phyloP scores from a whole-genome alignment of 768 basidiomycete genomes.

The Russula earlei region DNA sequence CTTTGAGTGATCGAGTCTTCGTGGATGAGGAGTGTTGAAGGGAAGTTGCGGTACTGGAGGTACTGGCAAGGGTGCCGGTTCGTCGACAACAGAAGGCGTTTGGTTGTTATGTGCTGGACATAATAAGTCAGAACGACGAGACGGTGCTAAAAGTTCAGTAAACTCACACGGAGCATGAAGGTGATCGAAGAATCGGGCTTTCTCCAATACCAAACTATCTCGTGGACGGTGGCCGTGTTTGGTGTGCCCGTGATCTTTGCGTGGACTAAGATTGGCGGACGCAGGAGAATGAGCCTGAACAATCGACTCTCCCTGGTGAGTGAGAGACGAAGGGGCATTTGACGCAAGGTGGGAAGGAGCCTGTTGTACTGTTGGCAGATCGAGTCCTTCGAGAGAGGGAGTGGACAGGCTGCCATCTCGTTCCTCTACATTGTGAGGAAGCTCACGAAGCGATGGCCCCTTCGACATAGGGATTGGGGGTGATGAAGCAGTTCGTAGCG shows the following conservation, averaged over 20 bases:
- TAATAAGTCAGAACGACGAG: constrained; percentile 16
- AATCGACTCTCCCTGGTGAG: background rate
- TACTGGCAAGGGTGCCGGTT: constrained; percentile 27
- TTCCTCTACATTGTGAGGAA: background rate
- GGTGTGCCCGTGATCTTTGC: background rate
- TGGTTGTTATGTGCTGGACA: constrained; percentile 12
- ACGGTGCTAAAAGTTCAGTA: constrained; percentile 26
- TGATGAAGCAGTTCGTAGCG: constrained; percentile 9
- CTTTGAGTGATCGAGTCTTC: constrained; percentile 27
- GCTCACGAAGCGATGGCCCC: background rate
- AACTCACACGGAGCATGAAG: constrained; percentile 26
- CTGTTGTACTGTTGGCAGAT: background rate
- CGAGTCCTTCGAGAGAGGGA: background rate
- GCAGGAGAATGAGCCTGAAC: background rate
- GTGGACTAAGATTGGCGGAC: background rate
- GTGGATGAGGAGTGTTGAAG: constrained; percentile 8
- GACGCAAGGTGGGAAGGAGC: background rate
- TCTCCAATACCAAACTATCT: constrained; percentile 22
- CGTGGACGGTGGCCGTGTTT: constrained; percentile 8
- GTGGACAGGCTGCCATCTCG: background rate
- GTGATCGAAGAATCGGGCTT: constrained; percentile 11
- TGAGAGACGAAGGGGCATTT: background rate
- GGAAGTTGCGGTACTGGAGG: constrained; percentile 26
- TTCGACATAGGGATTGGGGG: constrained; percentile 14
- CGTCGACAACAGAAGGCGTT: background rate